Evolutionary conservation across 805 yeast species (phyloP), one percentile per base, ranked within the genome.

Genomic region (Candida ortonii): DNA sequence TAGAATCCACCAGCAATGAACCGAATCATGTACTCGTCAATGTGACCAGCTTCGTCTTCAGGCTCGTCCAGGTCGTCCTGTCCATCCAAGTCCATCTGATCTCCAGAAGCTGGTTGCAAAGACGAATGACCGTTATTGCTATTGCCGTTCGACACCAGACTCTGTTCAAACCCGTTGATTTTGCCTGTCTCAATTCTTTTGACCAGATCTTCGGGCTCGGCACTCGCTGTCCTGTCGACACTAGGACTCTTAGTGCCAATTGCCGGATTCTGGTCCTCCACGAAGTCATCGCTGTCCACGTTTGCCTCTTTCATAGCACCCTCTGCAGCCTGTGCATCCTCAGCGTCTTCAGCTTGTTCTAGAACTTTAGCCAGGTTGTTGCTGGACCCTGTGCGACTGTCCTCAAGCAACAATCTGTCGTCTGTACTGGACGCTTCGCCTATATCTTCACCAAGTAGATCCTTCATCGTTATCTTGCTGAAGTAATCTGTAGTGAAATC

Each of bases 401-500:
- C 31, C 3, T 33, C 16, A 6, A 43, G 32, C 12, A 43, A 34
- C 21, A 42, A 45, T 53, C 48, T 49, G 41, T 33, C 48, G 13
- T 40, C 48, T 22, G 39, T 47, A 3, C 43, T 51, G 9, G 45
- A 56, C 6, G 38, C 61, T 12, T 45, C 57, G 7, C 51, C 62
- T 10, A 61, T 64, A 4, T 70, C 70, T 35, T 77, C 81, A 18
- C 94, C 94, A 3, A 90, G 73, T 43, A 90, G 64, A 55, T 90
- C 97, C 41, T 79, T 73, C 5, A 89, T 90, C 0, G 96, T 84
- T 33, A 89, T 67, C 53, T 85, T 85, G 19, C 88, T 83, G 56
- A 94, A 84, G 58, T 89, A 93, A 57, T 94, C 98, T 0, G 98
- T 94, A 0, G 97, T 93, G 63, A 93, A 93, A 49, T 90, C 97